A percentile compares a stretch with the other conserved stretches of the same genome.
Evolutionary conservation across 768 basidiomycete genomes (phyloP).

Genomic region (Boletus rex-veris): DNA sequence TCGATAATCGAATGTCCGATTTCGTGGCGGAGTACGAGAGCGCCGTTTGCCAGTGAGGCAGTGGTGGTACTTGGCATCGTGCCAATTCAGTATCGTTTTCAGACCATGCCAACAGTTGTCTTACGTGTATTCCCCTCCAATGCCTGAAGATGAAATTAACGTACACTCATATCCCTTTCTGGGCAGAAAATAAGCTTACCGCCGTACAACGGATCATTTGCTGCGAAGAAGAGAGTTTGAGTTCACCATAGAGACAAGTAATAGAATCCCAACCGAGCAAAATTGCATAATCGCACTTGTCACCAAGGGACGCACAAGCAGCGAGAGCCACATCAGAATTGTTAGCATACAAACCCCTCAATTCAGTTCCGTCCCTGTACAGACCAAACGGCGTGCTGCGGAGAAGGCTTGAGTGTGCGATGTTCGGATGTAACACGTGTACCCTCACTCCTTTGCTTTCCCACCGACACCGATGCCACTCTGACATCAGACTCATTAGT

Average conservation of each 20-base stretch:
- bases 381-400: conserved; percentile 69
- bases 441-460: conserved; percentile 60
- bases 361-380: conserved; percentile 74
- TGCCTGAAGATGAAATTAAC: conserved; percentile 38
- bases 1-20: conserved; percentile 77
- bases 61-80: conserved; percentile 57
- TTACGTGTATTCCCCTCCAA: conserved; percentile 78
- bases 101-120: conserved; percentile 23
- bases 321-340: conserved; percentile 63
- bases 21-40: conserved; percentile 74
- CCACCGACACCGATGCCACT: conserved; percentile 71
- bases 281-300: conserved; percentile 72
- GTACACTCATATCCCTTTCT: neutral
- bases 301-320: conserved; percentile 62
- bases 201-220: conserved; percentile 76
- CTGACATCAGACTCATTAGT: conserved; percentile 28
- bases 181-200: conserved; percentile 39
- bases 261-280: conserved; percentile 50
- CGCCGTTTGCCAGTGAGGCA: conserved; percentile 68
- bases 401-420: conserved; percentile 5
- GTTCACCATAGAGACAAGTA: conserved; percentile 1
- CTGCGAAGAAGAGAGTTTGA: conserved; percentile 33
- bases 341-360: conserved; percentile 68
- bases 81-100: neutral
- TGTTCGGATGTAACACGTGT: neutral